These are phyloP conservation scores for Pyrenophora teres DNA, from an alignment of 2,329 filamentous ascomycete genomes.

Conservation along the genomic window DNA sequence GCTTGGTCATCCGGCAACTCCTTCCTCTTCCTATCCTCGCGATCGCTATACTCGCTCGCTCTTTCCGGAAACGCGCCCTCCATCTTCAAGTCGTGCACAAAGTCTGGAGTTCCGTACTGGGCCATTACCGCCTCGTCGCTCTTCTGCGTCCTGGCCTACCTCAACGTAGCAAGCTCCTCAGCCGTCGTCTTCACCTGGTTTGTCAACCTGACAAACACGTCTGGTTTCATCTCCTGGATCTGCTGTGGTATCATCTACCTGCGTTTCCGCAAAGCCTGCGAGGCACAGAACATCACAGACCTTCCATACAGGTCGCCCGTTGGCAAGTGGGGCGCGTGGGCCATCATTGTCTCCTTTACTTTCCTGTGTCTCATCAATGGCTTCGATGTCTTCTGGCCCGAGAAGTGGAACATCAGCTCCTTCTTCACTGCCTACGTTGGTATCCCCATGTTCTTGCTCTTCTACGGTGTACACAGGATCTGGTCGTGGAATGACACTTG, in stretches of 20 bases:
- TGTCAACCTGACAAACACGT: conserved; percentile 67
- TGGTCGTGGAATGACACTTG: conserved; percentile 56
- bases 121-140: conserved; percentile 52
- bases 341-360: conserved; percentile 61
- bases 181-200: conserved; percentile 68
- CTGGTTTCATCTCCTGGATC: conserved; percentile 60
- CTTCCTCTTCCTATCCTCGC: conserved; percentile 58
- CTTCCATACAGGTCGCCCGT: conserved; percentile 60
- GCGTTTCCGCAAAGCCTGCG: conserved; percentile 64
- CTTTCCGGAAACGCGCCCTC: conserved; percentile 68
- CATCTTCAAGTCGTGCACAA: conserved; percentile 64
- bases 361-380: conserved; percentile 75
- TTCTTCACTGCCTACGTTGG: conserved; percentile 73
- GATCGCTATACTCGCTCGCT: conserved; percentile 60
- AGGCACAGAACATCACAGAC: conserved; percentile 56
- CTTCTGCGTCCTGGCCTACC: conserved; percentile 55
- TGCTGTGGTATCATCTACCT: conserved; percentile 62
- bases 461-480: conserved; percentile 61
- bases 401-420: conserved; percentile 63
- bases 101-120: conserved; percentile 61
- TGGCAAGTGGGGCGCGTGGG: conserved; percentile 69
- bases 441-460: conserved; percentile 63
- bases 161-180: conserved; percentile 52
- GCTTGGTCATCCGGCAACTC: conserved; percentile 64
- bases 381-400: conserved; percentile 73